These are phyloP conservation scores for Moesziomyces sp. DNA, from an alignment of 1,284 basidiomycete species.

Conservation along the genomic window DNA sequence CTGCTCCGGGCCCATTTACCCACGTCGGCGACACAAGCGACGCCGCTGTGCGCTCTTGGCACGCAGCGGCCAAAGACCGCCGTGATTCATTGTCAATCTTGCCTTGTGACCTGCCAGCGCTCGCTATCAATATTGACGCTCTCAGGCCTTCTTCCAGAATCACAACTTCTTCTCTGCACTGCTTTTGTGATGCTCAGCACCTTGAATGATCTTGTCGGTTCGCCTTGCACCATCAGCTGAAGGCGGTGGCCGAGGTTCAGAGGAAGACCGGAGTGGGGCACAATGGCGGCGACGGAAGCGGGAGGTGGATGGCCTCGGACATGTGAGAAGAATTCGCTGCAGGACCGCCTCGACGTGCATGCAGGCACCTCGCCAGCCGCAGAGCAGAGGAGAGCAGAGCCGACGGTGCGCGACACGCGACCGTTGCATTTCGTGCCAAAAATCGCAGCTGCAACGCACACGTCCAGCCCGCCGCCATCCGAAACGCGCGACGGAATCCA, in stretches of 20 bases:
- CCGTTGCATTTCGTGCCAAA: background rate
- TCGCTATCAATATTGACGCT: no score
- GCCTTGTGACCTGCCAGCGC: no score
- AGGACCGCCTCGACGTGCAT: conserved; percentile 23
- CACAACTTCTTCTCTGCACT: no score
- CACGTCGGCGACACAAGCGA: background rate
- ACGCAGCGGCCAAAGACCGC: background rate
- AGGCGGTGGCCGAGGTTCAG: no score
- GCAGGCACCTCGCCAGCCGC: conserved; percentile 12
- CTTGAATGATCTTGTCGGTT: no score
- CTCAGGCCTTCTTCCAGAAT: no score
- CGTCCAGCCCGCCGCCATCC: conserved; percentile 1
- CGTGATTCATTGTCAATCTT: no score
- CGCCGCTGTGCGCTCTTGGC: background rate
- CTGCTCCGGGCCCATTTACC: background rate
- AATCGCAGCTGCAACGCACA: background rate
- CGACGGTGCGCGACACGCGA: no score
- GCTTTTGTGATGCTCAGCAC: no score
- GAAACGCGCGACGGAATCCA: conserved; percentile 1
- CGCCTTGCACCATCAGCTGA: no score
- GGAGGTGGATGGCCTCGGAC: conserved; percentile 20
- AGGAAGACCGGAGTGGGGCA: no score
- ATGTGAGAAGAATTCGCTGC: conserved; percentile 41
- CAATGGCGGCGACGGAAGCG: background rate
- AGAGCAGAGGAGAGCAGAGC: no score